Conservation (phyloP, 768 basidiomycete genomes). For the Neoboletus subvelutipes region DNA sequence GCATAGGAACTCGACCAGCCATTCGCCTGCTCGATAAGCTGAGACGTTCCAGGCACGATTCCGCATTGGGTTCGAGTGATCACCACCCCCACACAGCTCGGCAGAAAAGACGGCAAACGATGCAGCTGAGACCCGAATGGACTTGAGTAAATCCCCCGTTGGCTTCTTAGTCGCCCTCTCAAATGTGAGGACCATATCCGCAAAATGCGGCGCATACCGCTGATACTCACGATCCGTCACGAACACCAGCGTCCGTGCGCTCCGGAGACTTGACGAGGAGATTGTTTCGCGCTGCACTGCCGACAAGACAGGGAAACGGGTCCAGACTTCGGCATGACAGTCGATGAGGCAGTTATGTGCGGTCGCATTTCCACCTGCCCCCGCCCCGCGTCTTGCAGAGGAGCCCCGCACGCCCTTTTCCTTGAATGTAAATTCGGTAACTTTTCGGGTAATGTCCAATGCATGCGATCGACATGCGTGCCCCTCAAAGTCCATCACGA, state of each 20-base stretch:
- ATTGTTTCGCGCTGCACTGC: constrained; percentile 49
- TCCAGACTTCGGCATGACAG: constrained; percentile 58
- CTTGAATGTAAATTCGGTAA: constrained; percentile 56
- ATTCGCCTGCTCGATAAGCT: constrained; percentile 51
- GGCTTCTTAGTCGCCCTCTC: constrained; percentile 54
- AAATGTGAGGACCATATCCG: constrained; percentile 44
- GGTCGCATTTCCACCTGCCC: constrained; percentile 13
- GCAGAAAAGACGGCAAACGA: constrained; percentile 30
- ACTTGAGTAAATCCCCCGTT: constrained; percentile 42
- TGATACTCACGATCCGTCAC: constrained; percentile 39
- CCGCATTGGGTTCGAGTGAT: background rate
- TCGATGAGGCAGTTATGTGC: constrained; percentile 53
- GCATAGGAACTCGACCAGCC: constrained; percentile 60
- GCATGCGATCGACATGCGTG: constrained; percentile 41
- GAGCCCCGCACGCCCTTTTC: constrained; percentile 35
- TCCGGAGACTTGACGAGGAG: constrained; percentile 33
- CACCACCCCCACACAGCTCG: constrained; percentile 6
- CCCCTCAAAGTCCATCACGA: constrained; percentile 37
- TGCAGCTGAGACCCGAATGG: constrained; percentile 35
- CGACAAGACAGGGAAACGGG: constrained; percentile 55
- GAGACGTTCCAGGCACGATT: constrained; percentile 34
- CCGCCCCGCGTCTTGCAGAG: constrained; percentile 9
- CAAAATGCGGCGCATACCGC: constrained; percentile 43
- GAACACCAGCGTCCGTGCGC: constrained; percentile 40
- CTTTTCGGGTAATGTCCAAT: constrained; percentile 53